Base-by-base conservation (phyloP, 345 rosid genomes). In the Kandelia obovata region DNA sequence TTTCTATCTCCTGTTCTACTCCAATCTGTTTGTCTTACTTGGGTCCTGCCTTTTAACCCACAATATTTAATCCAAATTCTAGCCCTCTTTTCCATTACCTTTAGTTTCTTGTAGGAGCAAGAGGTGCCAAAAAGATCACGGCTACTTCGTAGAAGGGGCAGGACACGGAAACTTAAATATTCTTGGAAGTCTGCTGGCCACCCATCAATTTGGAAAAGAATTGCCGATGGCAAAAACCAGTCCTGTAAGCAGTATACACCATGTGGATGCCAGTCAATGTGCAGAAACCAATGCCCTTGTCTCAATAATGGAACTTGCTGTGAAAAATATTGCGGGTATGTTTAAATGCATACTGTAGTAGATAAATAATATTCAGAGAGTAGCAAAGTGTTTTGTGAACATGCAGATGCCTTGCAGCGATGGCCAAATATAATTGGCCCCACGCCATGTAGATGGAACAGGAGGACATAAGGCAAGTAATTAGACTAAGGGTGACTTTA, bases 251-350 rank as follows among this genome's bases (percentile, higher is more conserved):
- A 86, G 52, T 95, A 85, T 74, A 80, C 90, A 75, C 99, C 97
- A 34, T 95, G 99, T 79, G 93, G 90, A 71, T 95, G 99, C 82
- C 84, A 82, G 59, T 73, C 89, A 27, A 79, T 79, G 75, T 95
- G 99, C 74, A 96, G 97, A 77, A 88, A 86, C 76, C 83, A 87
- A 49, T 95, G 99, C 75, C 63, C 87, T 60, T 95, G 99, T 81
- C 80, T 78, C 62, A 53, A 80, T 60, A 85, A 77, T 67, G 91
- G 86, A 72, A 89, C 96, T 66, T 92, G 96, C 80, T 95, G 99
- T 68, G 98, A 94, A 71, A 94, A 94, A 74, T 94, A 88, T 66
- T 94, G 98, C 58, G 97, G 98, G 98, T 94, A 89, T 61, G 92
- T 78, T 71, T 68, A 65, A 65, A 21, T 52, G 15, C 71, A 60